Base-by-base conservation (phyloP, 345 rosid species). In the Excoecaria agallocha region DNA sequence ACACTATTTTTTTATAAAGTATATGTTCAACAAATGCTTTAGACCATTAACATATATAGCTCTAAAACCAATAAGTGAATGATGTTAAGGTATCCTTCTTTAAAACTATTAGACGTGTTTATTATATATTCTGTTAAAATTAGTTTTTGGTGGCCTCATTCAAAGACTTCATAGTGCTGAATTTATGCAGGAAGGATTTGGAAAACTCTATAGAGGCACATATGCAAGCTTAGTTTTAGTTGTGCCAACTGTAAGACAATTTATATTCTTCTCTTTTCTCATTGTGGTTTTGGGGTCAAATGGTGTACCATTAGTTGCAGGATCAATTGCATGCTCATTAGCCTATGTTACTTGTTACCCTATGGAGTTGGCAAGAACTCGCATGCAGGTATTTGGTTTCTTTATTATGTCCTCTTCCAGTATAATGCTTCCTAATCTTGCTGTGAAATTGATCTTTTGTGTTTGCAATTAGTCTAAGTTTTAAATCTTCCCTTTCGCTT, bases 161-260 rank as follows among this genome's bases (percentile, higher is more conserved):
- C 38, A 48, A 60, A 50, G 25, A n/a, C 54, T 75, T 75, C 59
- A 75, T 72, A 75, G 84, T 74, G 78, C 68, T 79, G 71, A 79
- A 74, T 76, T 81, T 75, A 43, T 80, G 85, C 92, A 95, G 99
- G 98, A 93, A 77, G 97, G 99, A 58, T 76, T 93, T 69, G 73
- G 81, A 68, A 90, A 92, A 76, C 81, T 95, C 10, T 95, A 98
- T 97, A 86, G 94, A 83, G 98, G 99, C 68, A 95, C 99, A 50
- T 88, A 95, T 82, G 99, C 99, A 19, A 94, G 94, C 71, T 87
- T 95, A 72, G 98, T 94, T 17, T 76, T 95, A 83, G 98, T 98
- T 69, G 85, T 95, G 35, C 99, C 99, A 24, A 93, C 88, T 30
- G 99, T 95, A 86, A 84, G 79, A 72, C 74, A 60, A 45, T 74